Base-by-base conservation (phyloP, 1,284 basidiomycete species). In the Ganoderma lingzhi region DNA sequence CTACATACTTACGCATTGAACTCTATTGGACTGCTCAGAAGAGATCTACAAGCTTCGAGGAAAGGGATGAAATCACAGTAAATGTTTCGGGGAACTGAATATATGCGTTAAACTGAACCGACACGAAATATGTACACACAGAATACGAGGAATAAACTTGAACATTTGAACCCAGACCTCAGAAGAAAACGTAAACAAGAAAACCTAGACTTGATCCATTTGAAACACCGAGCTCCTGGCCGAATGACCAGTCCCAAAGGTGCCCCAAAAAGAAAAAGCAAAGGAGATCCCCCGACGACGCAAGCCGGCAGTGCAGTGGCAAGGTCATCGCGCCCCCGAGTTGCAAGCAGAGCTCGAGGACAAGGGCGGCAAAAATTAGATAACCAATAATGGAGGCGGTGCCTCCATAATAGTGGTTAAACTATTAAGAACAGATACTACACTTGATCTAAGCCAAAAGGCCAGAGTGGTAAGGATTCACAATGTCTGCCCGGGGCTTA, bases 361-460 rank as follows among this genome's bases (percentile, higher is more conserved):
- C 72, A 71, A 70, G 72, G 72, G 72, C 72, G 69, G 67, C 72
- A 73, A 73, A 73, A 73, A 73, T 73, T 70, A 73, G 72, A 77
- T 77, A 76, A 77, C 76, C 76, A 76, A 76, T 66, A 75, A 77
- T 76, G 73, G 70, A 69, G 74, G 75, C 74, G 72, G 76, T 76
- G 76, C 80, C 81, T 76, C 77, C 81, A 83, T 89, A 89, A 89
- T 89, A 90, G 88, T 88, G 87, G 87, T 89, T 90, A 89, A 89
- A 88, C 88, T 89, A 89, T 90, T 90, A 92, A 93, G 91, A 92
- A 93, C 91, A 93, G 90, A 93, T 94, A 94, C 93, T 94, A 95
- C 93, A 95, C 93, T 94, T 95, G 93, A 93, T 94, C 93, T 93
- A 95, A 94, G 91, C 93, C 93, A 93, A 93, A 93, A 92, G 93